These are phyloP conservation scores for Eucalyptus curtisii DNA, from an alignment of 345 rosid species.

Conservation along the genomic window DNA sequence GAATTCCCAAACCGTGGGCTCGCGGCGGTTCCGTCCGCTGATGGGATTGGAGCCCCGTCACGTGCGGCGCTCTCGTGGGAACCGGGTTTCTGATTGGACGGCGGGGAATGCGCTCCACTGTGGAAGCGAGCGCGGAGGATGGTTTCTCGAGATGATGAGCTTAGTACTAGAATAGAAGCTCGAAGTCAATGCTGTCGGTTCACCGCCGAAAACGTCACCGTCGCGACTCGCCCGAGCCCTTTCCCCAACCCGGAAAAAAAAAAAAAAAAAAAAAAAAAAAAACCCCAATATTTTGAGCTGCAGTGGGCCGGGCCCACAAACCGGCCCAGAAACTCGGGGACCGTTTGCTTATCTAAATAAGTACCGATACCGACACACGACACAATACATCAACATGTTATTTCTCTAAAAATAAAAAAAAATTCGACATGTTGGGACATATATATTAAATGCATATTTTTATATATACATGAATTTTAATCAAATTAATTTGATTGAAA, in stretches of 20 bases:
- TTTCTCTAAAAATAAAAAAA: too few species aligned
- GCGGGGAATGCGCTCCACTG: not conserved
- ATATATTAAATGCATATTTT: too few species aligned
- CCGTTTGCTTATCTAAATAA: too few species aligned
- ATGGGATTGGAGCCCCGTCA: not conserved
- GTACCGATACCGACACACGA: rapidly evolving
- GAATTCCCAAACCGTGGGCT: not conserved
- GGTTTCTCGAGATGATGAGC: not conserved
- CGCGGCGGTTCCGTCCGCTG: not conserved
- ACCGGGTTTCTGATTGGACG: not conserved
- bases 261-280: rapidly evolving
- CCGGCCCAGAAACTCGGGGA: not conserved
- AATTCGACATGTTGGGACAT: rapidly evolving
- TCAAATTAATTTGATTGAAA: too few species aligned
- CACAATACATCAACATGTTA: rapidly evolving
- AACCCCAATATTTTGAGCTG: not conserved
- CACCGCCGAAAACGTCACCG: not conserved
- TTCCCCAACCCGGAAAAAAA: not conserved
- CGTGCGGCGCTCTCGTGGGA: not conserved
- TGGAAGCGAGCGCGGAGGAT: not conserved
- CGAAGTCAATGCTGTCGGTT: not conserved
- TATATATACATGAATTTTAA: too few species aligned
- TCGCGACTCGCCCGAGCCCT: not conserved
- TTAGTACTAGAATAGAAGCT: not conserved
- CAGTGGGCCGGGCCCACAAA: not conserved